Percentiles rank a stretch among this genome's conserved stretches.
Evolutionary conservation across 2,329 filamentous ascomycete species (phyloP).

Genomic region (Xylaria multiplex): DNA sequence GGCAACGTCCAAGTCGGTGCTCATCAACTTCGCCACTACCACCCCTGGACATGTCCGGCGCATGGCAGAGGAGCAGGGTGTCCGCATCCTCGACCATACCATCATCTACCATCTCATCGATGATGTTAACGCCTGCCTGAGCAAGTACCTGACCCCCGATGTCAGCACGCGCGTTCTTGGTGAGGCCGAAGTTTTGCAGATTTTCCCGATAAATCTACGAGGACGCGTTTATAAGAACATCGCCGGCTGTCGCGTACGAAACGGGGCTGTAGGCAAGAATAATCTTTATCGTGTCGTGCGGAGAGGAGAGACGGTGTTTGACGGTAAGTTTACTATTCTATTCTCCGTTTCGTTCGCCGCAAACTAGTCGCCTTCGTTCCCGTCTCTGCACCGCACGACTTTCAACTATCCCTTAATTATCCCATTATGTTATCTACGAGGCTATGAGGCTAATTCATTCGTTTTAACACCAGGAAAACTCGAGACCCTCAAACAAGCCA

Average conservation of each 20-base stretch:
- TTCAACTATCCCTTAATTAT: not conserved
- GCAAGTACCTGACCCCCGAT: conserved; percentile 73
- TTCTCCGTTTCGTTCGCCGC: conserved; percentile 7
- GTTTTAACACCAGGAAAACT: conserved; percentile 70
- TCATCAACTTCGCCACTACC: conserved; percentile 87
- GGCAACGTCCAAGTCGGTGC: conserved; percentile 75
- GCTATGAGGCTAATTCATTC: not conserved
- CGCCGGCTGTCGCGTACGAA: conserved; percentile 88
- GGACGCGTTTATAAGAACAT: conserved; percentile 76
- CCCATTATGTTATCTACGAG: not conserved
- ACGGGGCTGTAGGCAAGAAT: conserved; percentile 74
- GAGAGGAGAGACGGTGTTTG: conserved; percentile 75
- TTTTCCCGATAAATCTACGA: conserved; percentile 86
- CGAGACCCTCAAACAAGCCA: conserved; percentile 85
- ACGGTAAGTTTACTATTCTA: conserved; percentile 70
- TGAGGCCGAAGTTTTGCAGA: conserved; percentile 84
- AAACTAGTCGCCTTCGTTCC: not conserved
- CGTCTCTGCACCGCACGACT: not conserved
- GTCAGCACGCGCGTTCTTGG: conserved; percentile 78
- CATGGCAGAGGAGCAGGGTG: conserved; percentile 75
- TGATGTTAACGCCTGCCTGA: conserved; percentile 74
- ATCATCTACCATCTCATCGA: conserved; percentile 86
- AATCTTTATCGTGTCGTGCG: conserved; percentile 78
- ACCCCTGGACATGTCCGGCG: conserved; percentile 74
- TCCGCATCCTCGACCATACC: conserved; percentile 84